Percentiles rank a stretch among this genome's conserved stretches.
Evolutionary conservation across 306 rosid species (phyloP).

Genomic region (Acacia crassicarpa): DNA sequence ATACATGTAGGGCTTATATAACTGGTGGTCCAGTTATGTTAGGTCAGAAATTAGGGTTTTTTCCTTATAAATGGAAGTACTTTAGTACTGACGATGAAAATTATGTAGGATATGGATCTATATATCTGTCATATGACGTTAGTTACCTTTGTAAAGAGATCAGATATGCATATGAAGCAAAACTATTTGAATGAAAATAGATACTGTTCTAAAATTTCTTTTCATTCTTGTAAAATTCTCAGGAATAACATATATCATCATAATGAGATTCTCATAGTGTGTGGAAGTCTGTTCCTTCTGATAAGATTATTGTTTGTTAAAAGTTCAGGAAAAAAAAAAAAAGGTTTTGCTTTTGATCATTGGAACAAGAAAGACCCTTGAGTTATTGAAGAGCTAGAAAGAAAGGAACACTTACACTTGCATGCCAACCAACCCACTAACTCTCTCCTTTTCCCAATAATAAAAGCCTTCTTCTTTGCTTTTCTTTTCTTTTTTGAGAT

Average conservation of each 20-base stretch:
- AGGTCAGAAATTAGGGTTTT: neutral
- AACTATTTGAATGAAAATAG: neutral
- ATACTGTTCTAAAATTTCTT: neutral
- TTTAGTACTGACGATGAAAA: neutral
- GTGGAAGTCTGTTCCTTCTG: neutral
- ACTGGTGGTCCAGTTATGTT: neutral
- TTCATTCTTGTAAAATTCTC: neutral
- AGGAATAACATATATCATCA: neutral
- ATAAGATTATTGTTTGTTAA: neutral
- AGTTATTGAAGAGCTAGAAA: neutral
- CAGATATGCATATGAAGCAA: neutral
- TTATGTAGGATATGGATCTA: neutral
- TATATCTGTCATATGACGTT: neutral
- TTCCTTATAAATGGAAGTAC: neutral
- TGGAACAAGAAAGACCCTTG: neutral
- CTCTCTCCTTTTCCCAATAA: conserved; percentile 32
- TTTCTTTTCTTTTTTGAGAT: conserved; percentile 29
- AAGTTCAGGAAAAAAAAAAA: no score
- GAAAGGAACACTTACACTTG: neutral
- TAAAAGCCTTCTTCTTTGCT: neutral
- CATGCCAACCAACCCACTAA: conserved; percentile 12
- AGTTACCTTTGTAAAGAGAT: neutral
- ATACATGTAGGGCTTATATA: neutral
- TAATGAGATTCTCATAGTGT: neutral
- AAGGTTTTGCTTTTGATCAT: neutral